Evolutionary conservation across 192 early-diverging fungal species (phyloP), one percentile per base, ranked within the genome.

Genomic region (Backusella australiensis): DNA sequence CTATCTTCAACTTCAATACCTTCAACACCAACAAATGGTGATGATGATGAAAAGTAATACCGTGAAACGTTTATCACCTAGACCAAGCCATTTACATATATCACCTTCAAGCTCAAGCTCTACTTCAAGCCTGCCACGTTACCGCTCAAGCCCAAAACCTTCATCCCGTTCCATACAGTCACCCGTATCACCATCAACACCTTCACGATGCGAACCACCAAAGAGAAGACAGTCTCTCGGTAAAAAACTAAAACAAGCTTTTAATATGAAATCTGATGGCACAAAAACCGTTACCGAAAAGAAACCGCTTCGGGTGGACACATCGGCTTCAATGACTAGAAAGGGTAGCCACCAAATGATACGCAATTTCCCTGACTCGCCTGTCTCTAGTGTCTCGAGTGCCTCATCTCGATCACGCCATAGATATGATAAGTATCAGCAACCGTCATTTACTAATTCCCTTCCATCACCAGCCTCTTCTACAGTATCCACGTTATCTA

Each of bases 391-490:
- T 71, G 29, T 71, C 29, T 71, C 70, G 6, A 71, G 70, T 71
- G 42, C 41, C 26, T 71, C 70, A 4, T 71, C 70, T 4, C n/a
- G 35, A 46, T 44, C 39, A 46, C 44, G 42, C 17, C 39, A 49
- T 49, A 36, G 41, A 41, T 42, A 49, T 71, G 70, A 71, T 34
- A 71, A 63, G 26, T 14, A 63, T 14, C 56, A 63, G 1, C 23
- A 71, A 15, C 39, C 7, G 15, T 11, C 29, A 9, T 68, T 36
- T 69, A 39, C 67, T 21, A 39, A 46, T 19, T 11, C 70, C 23
- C 36, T 73, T 59, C 72, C 72, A n/a, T 73, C 72, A 21, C 72
- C 72, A 59, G 72, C 72, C 11, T 53, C 72, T 35, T 73, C 72
- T 63, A 41, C 56, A 21, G 72, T 73, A 59, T 72, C 71, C 19